Evolutionary conservation across 441 rosid genomes (phyloP).

Genomic region (Syzygium malaccense): DNA sequence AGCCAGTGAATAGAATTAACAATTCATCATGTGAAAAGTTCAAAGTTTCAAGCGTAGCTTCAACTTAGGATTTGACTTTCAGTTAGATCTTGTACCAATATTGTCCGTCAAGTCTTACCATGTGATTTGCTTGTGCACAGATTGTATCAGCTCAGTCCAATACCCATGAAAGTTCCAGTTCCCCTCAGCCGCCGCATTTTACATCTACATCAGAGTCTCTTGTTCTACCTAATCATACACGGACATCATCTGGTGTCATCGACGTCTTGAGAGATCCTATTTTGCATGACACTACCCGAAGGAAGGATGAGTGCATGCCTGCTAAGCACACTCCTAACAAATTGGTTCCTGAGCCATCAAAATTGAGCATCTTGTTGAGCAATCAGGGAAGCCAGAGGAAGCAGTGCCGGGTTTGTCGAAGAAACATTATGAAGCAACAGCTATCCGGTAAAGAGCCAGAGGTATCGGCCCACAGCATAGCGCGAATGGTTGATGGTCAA

Average conservation of each 20-base stretch:
- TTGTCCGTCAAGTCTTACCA: neutral
- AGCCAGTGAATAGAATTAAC: neutral
- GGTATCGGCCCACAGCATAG: neutral
- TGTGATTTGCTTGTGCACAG: neutral
- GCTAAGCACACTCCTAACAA: neutral
- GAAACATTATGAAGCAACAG: neutral
- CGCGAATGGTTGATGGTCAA: neutral
- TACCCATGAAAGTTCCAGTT: neutral
- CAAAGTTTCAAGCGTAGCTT: neutral
- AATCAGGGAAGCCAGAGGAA: neutral
- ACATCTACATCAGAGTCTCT: neutral
- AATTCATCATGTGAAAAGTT: neutral
- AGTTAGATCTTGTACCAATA: neutral
- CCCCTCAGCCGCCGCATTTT: neutral
- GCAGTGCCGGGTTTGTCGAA: neutral
- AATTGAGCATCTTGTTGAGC: neutral
- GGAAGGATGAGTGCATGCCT: neutral
- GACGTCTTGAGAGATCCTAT: neutral
- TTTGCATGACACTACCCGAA: neutral
- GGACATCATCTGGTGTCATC: neutral
- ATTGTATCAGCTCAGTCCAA: neutral
- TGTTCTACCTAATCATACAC: neutral
- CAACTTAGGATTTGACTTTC: neutral
- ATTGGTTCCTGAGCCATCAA: neutral
- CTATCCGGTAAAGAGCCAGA: neutral